Evolutionary conservation across 768 basidiomycete genomes (phyloP).

Genomic region (Suillus hirtellus): DNA sequence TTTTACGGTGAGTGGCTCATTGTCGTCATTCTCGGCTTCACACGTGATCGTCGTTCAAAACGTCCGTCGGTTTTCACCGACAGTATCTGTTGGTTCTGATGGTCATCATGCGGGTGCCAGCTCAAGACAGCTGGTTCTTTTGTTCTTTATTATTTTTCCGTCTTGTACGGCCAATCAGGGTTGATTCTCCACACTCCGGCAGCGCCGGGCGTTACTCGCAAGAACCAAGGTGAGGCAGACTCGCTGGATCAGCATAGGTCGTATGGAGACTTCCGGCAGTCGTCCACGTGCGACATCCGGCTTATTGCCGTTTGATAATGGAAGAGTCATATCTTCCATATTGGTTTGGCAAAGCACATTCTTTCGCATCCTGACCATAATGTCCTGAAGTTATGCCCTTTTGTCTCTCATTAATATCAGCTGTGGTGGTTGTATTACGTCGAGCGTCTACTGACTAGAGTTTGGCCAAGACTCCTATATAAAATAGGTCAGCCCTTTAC

Average conservation of each 20-base stretch:
- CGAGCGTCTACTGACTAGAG: not conserved
- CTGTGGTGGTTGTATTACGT: not conserved
- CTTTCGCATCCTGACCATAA: not conserved
- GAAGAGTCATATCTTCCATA: not conserved
- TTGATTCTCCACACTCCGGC: not conserved
- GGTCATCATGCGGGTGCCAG: not conserved
- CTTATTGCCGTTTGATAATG: not conserved
- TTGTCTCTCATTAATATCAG: not conserved
- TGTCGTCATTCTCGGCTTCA: constrained; percentile 2
- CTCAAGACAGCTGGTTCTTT: not conserved
- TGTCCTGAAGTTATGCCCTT: not conserved
- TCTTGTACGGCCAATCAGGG: not conserved
- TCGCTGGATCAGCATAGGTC: not conserved
- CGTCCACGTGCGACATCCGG: not conserved
- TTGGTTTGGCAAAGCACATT: not conserved
- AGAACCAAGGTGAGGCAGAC: not conserved
- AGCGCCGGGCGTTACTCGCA: not conserved
- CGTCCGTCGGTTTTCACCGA: not conserved
- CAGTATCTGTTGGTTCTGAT: not conserved
- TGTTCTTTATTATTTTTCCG: not conserved
- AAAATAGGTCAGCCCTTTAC: not conserved
- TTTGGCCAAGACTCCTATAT: too few species aligned
- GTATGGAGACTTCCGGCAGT: not conserved
- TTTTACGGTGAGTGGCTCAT: not conserved
- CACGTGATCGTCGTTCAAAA: not conserved